Conservation (phyloP, 2,329 filamentous ascomycete genomes). For the Alternaria angustiovoidea region DNA sequence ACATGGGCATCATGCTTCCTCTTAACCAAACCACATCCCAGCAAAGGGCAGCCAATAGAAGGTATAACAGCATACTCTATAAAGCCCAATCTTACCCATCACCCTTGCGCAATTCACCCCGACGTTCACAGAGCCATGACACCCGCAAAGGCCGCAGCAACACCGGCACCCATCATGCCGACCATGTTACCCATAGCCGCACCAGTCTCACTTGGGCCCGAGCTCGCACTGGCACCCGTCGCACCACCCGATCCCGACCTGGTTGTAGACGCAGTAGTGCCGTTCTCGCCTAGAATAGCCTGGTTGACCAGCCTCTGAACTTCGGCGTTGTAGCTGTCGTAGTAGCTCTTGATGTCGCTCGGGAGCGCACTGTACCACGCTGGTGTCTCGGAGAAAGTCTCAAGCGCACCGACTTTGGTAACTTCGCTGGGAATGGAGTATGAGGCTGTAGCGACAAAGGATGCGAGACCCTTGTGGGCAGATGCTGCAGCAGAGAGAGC, state of each 20-base stretch:
- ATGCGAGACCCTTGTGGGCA: slow-evolving; percentile 28
- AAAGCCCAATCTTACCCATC: neutral
- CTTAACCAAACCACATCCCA: neutral
- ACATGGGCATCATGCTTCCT: neutral
- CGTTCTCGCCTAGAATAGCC: slow-evolving; percentile 18
- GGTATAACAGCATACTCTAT: neutral
- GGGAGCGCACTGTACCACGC: slow-evolving; percentile 37
- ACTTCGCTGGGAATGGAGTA: slow-evolving; percentile 27
- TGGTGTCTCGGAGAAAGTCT: slow-evolving; percentile 27
- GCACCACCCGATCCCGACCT: slow-evolving; percentile 6
- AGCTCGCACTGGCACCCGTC: slow-evolving; percentile 2
- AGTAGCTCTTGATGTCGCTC: slow-evolving; percentile 34
- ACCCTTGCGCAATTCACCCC: neutral
- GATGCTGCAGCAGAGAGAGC: slow-evolving; percentile 23
- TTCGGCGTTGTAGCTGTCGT: slow-evolving; percentile 27
- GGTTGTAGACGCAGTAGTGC: slow-evolving; percentile 8
- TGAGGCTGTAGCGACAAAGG: slow-evolving; percentile 31
- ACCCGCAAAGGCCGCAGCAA: slow-evolving; percentile 32
- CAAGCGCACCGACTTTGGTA: slow-evolving; percentile 20
- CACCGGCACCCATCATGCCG: slow-evolving; percentile 22
- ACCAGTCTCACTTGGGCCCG: slow-evolving; percentile 8
- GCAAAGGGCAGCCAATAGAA: neutral
- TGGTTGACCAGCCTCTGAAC: slow-evolving; percentile 28
- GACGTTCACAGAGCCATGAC: slow-evolving; percentile 31
- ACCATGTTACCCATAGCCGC: slow-evolving; percentile 15